Percentiles rank a stretch among this genome's conserved stretches.
phyloP scores from a whole-genome alignment of 2,329 filamentous ascomycete genomes.

The Aschersonia sp. region DNA sequence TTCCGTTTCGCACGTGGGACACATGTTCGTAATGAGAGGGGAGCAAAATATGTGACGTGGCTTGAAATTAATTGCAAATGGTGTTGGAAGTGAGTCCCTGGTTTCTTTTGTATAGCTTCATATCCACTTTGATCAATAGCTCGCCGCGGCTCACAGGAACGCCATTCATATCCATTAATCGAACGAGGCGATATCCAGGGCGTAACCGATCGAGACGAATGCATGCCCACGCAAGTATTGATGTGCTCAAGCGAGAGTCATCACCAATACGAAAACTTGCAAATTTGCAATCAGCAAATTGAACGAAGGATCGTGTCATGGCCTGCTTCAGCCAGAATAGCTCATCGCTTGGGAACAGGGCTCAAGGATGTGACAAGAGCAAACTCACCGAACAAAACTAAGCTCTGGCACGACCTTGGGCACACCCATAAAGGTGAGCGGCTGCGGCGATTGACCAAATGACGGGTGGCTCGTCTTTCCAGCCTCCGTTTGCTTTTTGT shows the following conservation, averaged over 20 bases:
- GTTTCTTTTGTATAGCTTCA: conserved; percentile 13
- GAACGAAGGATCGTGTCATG: no score
- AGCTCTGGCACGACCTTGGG: conserved; percentile 51
- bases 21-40: no score
- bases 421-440: conserved; percentile 43
- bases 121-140: conserved; percentile 38
- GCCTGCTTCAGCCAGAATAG: no score
- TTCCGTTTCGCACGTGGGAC: no score
- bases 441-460: conserved; percentile 37
- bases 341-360: no score
- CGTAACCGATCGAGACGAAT: conserved; percentile 43
- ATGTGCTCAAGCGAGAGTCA: conserved; percentile 22
- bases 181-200: conserved; percentile 39
- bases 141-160: conserved; percentile 28
- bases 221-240: conserved; percentile 39
- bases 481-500: conserved; percentile 43
- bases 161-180: conserved; percentile 31
- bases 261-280: conserved; percentile 40
- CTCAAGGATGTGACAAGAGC: no score
- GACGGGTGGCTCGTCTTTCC: conserved; percentile 46
- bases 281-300: background rate
- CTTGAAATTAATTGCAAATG: background rate
- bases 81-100: background rate
- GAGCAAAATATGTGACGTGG: background rate
- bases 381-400: conserved; percentile 55